Evolutionary conservation across 305 asterid species (phyloP).

Genomic region (Petunia hybrid): DNA sequence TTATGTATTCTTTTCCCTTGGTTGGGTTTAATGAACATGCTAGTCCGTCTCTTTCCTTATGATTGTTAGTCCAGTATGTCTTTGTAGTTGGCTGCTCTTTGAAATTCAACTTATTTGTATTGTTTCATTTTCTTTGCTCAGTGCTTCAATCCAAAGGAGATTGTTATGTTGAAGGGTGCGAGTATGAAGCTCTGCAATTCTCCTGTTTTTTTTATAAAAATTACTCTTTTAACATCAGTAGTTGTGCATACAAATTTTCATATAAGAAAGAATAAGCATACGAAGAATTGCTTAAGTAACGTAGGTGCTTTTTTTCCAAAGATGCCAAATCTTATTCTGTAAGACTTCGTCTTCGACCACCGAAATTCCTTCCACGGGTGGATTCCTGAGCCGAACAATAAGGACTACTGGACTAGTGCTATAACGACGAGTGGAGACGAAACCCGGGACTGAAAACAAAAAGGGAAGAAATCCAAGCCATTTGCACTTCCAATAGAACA

Average conservation of each 20-base stretch:
- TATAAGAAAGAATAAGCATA: too few species aligned
- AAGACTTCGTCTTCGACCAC: too few species aligned
- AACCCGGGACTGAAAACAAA: too few species aligned
- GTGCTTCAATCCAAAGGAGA: background rate
- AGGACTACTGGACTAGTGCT: too few species aligned
- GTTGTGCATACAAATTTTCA: background rate
- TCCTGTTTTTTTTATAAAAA: background rate
- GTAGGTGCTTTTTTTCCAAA: too few species aligned
- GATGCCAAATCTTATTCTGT: too few species aligned
- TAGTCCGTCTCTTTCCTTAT: background rate
- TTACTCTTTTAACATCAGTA: background rate
- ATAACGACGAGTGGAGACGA: too few species aligned
- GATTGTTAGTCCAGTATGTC: background rate
- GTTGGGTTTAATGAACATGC: conserved; percentile 12
- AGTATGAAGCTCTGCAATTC: background rate
- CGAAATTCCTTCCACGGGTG: too few species aligned
- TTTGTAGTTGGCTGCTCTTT: conserved; percentile 10
- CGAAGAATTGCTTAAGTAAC: too few species aligned
- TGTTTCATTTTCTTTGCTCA: background rate
- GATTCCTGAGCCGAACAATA: too few species aligned
- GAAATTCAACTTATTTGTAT: background rate
- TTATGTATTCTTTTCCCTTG: background rate
- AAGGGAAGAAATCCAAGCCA: conserved; percentile 8
- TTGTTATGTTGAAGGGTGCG: background rate
- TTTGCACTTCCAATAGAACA: background rate